Evolutionary conservation across 768 basidiomycete genomes (phyloP).

Genomic region (Tylopilus sp.): DNA sequence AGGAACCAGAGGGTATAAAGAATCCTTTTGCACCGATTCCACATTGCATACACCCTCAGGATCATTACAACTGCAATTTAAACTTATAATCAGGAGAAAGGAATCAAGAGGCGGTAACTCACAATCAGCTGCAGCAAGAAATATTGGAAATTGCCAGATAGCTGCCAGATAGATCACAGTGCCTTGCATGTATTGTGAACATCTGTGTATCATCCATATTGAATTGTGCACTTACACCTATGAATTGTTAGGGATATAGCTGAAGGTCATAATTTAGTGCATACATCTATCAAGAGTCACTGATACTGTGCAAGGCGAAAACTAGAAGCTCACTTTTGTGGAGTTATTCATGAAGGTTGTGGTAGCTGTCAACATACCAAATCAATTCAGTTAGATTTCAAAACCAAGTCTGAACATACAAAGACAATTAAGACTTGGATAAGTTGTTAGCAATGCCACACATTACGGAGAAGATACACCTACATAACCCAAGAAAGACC

Average conservation of each 20-base stretch:
- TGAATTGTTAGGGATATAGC: background rate
- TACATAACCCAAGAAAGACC: background rate
- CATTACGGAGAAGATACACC: background rate
- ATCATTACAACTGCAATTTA: slow-evolving; percentile 12
- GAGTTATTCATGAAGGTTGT: background rate
- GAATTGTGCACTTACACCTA: slow-evolving; percentile 8
- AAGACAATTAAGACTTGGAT: background rate
- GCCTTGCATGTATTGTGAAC: slow-evolving; percentile 2
- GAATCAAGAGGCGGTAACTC: background rate
- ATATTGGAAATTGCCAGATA: slow-evolving; percentile 6
- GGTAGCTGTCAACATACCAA: background rate
- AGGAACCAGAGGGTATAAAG: slow-evolving; percentile 2
- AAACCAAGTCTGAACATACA: background rate
- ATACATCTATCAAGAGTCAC: slow-evolving; percentile 1
- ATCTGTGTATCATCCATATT: too few relatives aligned
- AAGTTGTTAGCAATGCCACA: background rate
- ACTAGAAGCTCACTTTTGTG: background rate
- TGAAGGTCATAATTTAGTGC: background rate
- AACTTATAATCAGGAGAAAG: background rate
- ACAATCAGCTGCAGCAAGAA: slow-evolving; percentile 11
- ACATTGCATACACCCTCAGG: slow-evolving; percentile 14
- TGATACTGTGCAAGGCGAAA: background rate
- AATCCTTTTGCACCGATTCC: slow-evolving; percentile 6
- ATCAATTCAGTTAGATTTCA: background rate
- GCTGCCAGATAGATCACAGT: background rate